Evolutionary conservation across 2,329 filamentous ascomycete genomes (phyloP), one percentile per base, ranked within the genome.

Genomic region (Colletotrichum paranaense): DNA sequence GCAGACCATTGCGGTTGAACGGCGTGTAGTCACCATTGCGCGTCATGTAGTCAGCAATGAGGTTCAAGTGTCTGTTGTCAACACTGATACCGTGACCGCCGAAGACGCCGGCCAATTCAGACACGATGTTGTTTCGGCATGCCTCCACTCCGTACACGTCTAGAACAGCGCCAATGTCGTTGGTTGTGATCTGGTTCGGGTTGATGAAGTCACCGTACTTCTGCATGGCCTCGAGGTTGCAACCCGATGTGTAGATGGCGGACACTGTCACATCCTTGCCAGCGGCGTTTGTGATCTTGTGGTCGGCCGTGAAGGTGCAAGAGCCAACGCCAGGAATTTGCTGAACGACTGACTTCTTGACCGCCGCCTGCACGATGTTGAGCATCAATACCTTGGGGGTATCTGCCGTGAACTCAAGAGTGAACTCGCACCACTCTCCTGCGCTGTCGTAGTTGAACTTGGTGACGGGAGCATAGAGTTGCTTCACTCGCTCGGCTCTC

Each of bases 21-120:
- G 97, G 92, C 60, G 92, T 93, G 85, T 97, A 99, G 1, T 91
- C 92, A 76, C 97, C 97, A 73, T 92, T 92, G 66, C 96, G 90
- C n/a, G 97, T 99, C 97, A 99, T 99, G 82, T 95, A 95, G 82
- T 99, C 97, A 59, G 94, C 96, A 78, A 99, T 98, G 77, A 99
- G 89, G 84, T 97, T 98, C 77, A 99, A 85, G 85, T 99, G 97
- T 66, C 97, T 92, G 76, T 93, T 92, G 82, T 99, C 95, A 65
- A 99, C 97, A 73, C 88, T 90, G 86, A 99, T 99, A 79, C 94
- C 94, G 90, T 99, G 96, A 80, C 93, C 92, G 62, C 89, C 88
- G 88, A 99, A 99, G 75, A 99, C 96, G 56, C 89, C 90, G 67
- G 91, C 90, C 79, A 99, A 90, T 85, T 99, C 97, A 71, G 90